Conservation (phyloP, 805 yeast genomes). For the Saccharomycopsis fermentans region DNA sequence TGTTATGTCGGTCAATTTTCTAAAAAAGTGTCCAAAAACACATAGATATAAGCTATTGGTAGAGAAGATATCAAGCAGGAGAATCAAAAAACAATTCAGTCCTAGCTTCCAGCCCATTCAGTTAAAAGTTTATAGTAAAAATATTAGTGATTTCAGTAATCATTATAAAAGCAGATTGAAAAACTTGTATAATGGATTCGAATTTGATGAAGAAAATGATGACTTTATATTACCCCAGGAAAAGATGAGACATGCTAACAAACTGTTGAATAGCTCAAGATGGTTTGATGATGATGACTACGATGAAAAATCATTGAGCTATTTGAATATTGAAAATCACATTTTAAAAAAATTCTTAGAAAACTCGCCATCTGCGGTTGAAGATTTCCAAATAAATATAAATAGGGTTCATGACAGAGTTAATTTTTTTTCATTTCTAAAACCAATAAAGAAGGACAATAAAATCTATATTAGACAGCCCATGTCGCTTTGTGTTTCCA, state of each 20-base stretch:
- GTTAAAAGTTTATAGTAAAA: not conserved
- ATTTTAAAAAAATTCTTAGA: constrained; percentile 14
- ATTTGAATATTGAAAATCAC: constrained; percentile 10
- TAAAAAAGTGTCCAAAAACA: constrained; percentile 2
- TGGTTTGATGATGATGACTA: not conserved
- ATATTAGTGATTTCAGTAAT: not conserved
- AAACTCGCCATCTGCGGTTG: constrained; percentile 8
- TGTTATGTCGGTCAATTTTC: constrained; percentile 6
- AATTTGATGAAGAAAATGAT: not conserved
- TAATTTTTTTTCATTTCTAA: constrained; percentile 14
- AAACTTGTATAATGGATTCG: constrained; percentile 3
- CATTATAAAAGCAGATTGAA: constrained; percentile 3
- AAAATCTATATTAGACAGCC: constrained; percentile 17
- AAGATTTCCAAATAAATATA: constrained; percentile 17
- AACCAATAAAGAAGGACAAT: constrained; percentile 14
- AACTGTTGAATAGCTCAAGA: not conserved
- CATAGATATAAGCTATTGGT: constrained; percentile 8
- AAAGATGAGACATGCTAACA: not conserved
- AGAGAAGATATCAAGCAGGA: constrained; percentile 9
- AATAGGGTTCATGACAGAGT: constrained; percentile 4
- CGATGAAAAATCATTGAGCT: not conserved
- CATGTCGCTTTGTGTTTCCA: constrained; percentile 15
- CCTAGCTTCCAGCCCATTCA: constrained; percentile 13
- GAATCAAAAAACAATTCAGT: constrained; percentile 15
- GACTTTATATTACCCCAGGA: not conserved